Evolutionary conservation across 1,139 yeast species (phyloP), one percentile per base, ranked within the genome.

Genomic region (Hyphopichia pseudoburtonii): DNA sequence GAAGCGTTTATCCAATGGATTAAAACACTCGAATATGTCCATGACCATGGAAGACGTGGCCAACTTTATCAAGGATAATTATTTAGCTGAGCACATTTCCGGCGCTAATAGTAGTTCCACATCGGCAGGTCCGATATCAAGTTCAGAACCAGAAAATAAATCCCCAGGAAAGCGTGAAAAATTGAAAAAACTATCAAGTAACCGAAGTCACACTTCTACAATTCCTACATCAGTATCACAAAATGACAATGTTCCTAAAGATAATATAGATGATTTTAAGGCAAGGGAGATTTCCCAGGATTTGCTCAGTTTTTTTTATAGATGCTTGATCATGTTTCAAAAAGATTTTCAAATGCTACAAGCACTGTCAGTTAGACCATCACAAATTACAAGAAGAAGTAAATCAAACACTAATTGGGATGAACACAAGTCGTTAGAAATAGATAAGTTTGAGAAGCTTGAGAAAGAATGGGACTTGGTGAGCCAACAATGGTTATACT

Each of bases 11-110:
- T 40, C 39, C 19, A 51, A 48, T 37, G 64, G 64, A 1, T 26
- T 31, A 2, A 34, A 32, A 11, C 57, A 57, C 32, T 54, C 66
- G 3, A 50, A 50, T 29, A 35, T 63, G 17, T 58, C 58, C 2
- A 46, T 51, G 44, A 50, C 69, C 1, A 42, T 55, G 10, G 75
- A 70, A 39, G 72, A 66, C 24, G 47, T 66, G 9, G 52, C 66
- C 0, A 45, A 38, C 14, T 60, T 47, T 30, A 52, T 67, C 1
- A 50, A 48, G 29, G 66, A 62, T 2, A 55, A 52, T 35, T 62
- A 60, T 32, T 28, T 48, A 8, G 37, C 21, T 12, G 51, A 39
- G 11, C 24, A 16, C 26, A 8, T 15, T 34, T n/a, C n/a, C n/a
- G n/a, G n/a, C n/a, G n/a, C n/a, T n/a, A 8, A 9, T 10, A 4